Percentiles rank a stretch among this genome's conserved stretches.
Conservation (phyloP, 306 rosid genomes). For the Quercus mongolica region DNA sequence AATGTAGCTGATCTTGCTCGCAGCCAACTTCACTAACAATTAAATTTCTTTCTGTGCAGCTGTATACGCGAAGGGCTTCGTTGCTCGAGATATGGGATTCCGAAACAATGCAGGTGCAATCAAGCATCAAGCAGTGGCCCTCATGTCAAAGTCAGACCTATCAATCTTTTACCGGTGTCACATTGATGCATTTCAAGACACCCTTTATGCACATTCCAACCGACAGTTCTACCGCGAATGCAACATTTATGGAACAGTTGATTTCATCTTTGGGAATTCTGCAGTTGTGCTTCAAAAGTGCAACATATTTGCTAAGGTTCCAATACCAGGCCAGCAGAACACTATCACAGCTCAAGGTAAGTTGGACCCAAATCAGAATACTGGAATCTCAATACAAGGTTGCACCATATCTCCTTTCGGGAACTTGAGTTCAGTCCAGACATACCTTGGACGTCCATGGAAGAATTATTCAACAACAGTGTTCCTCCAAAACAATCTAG, state of each 20-base stretch:
- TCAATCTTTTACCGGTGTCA: slow-evolving; percentile 59
- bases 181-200: slow-evolving; percentile 66
- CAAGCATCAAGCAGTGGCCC: slow-evolving; percentile 83
- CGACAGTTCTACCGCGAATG: slow-evolving; percentile 78
- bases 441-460: slow-evolving; percentile 86
- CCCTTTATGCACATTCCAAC: slow-evolving; percentile 52
- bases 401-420: slow-evolving; percentile 51
- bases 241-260: slow-evolving; percentile 64
- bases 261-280: slow-evolving; percentile 77
- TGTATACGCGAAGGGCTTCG: slow-evolving; percentile 59
- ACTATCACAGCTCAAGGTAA: slow-evolving; percentile 84
- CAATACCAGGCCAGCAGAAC: slow-evolving; percentile 59
- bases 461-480: slow-evolving; percentile 81
- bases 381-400: slow-evolving; percentile 61
- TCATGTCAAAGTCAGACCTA: slow-evolving; percentile 57
- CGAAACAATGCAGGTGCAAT: slow-evolving; percentile 61
- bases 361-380: slow-evolving; percentile 71
- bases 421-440: slow-evolving; percentile 41
- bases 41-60: slow-evolving; percentile 29
- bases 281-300: slow-evolving; percentile 62
- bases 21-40: neutral
- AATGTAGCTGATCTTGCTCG: too few species aligned
- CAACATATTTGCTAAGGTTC: slow-evolving; percentile 45
- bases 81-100: slow-evolving; percentile 66
- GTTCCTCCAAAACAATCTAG: slow-evolving; percentile 39